Evolutionary conservation across 257 asterid species (phyloP).

Genomic region (Plantago elongata): DNA sequence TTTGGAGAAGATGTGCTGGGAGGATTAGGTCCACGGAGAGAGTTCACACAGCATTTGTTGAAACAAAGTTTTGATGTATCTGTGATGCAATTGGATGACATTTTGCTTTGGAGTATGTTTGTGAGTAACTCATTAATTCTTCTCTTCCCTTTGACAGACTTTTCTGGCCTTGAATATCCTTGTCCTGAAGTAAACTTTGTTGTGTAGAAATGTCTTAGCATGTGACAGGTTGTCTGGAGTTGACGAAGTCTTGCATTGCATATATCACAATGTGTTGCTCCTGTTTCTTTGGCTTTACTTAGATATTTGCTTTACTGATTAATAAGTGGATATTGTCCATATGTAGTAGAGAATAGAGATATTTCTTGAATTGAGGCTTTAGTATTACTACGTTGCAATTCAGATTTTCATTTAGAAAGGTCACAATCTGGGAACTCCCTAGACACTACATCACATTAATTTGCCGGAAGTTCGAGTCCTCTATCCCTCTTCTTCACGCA

Average conservation of each 20-base stretch:
- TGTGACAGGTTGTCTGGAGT: slow-evolving; percentile 35
- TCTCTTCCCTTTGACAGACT: neutral
- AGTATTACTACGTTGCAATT: too few relatives aligned
- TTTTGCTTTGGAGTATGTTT: slow-evolving; percentile 15
- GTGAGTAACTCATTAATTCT: slow-evolving; percentile 12
- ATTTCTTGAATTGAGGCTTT: too few relatives aligned
- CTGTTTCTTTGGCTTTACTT: neutral
- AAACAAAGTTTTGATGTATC: slow-evolving; percentile 53
- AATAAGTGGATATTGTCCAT: neutral
- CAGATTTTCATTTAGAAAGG: too few relatives aligned
- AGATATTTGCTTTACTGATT: neutral
- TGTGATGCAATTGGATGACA: slow-evolving; percentile 53
- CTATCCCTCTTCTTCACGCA: too few relatives aligned
- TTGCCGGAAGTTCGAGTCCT: too few relatives aligned
- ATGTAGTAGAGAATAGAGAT: too few relatives aligned
- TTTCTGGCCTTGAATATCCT: slow-evolving; percentile 6
- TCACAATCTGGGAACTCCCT: too few relatives aligned
- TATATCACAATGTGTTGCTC: slow-evolving; percentile 12
- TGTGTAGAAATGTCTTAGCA: slow-evolving; percentile 4
- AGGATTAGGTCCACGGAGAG: slow-evolving; percentile 16
- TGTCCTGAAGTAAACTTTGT: slow-evolving; percentile 20
- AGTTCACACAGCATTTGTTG: slow-evolving; percentile 35
- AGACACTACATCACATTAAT: too few relatives aligned
- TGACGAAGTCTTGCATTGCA: slow-evolving; percentile 45
- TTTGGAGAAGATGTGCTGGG: slow-evolving; percentile 1